Evolutionary conservation across 352 stramenopile genomes (phyloP).

Genomic region (Phytophthora europaea): DNA sequence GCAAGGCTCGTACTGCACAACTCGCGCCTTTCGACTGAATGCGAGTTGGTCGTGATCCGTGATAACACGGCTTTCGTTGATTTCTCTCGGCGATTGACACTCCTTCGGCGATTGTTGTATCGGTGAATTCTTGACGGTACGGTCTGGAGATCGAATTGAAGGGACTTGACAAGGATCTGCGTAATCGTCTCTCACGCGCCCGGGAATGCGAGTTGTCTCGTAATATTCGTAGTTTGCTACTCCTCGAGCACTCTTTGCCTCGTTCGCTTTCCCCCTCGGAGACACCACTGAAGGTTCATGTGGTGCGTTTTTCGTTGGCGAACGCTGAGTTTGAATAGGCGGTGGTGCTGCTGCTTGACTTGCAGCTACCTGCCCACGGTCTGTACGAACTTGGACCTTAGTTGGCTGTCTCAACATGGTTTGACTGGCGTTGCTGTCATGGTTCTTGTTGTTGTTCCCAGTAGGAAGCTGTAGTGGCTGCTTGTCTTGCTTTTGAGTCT

Average conservation of each 20-base stretch:
- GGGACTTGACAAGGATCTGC: conserved; percentile 19
- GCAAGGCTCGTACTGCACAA: conserved; percentile 85
- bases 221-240: conserved; percentile 27
- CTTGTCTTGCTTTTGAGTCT: conserved; percentile 24
- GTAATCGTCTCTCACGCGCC: conserved; percentile 48
- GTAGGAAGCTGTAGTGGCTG: conserved; percentile 3
- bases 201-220: conserved; percentile 34
- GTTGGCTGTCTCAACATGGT: conserved; percentile 34
- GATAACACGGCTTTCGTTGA: conserved; percentile 68
- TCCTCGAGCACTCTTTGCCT: conserved; percentile 25
- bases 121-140: conserved; percentile 6
- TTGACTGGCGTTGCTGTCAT: conserved; percentile 22
- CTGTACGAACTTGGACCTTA: conserved; percentile 22
- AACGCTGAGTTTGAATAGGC: conserved; percentile 22
- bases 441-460: conserved; percentile 26
- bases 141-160: conserved; percentile 21
- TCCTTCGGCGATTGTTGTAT: conserved; percentile 36
- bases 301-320: conserved; percentile 1
- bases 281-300: conserved; percentile 24
- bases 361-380: conserved; percentile 1
- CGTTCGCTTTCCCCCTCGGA: conserved; percentile 22
- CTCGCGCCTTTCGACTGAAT: conserved; percentile 78
- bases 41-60: conserved; percentile 78
- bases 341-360: conserved; percentile 14
- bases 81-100: conserved; percentile 55